Evolutionary conservation across 2,329 filamentous ascomycete genomes (phyloP), one percentile per base, ranked within the genome.

Genomic region (Colletotrichum melonis): DNA sequence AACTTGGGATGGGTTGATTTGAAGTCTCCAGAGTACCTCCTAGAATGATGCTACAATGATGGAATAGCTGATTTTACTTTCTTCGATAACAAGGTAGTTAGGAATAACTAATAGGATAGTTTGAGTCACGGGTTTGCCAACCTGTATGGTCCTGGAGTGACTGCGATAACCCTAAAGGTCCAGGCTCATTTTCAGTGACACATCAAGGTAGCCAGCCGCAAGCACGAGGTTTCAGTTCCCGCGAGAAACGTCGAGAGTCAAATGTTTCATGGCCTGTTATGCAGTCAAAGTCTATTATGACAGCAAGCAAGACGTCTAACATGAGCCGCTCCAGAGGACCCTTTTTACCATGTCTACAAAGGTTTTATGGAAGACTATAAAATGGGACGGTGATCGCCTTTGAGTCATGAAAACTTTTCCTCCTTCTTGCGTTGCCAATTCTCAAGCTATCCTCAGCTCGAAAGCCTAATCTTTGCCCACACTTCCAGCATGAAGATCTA

Each of bases 201-300:
- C 19, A 11, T 22, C 42, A n/a, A 49, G 42, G 42, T 49, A 49
- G 19, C 3, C 4, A n/a, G 19, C 4, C 42, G 19, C 42, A 49
- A 11, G 42, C 42, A 22, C 42, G 19, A 49, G 19, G 19, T 7
- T 9, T 7, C 16, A 49, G 19, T 7, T n/a, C 19, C 4, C 3
- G 19, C 2, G 42, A 19, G 6, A 9, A 46, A 46, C 42, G 3
- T n/a, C 5, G 16, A 46, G 42, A 46, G 14, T 3, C 42, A 49
- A 9, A n/a, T 22, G 0, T n/a, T 4, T 1, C 4, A 49, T 22
- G 7, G 42, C 1, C 19, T 9, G 8, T 5, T 9, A 49, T 4
- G 8, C 1, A 19, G 19, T 49, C 11, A 9, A 5, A 19, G 8
- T 49, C n/a, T 11, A 11, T 49, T n/a, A 9, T 22, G 16, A 46